Conservation (phyloP, 257 asterid genomes). For the Lantana camara region DNA sequence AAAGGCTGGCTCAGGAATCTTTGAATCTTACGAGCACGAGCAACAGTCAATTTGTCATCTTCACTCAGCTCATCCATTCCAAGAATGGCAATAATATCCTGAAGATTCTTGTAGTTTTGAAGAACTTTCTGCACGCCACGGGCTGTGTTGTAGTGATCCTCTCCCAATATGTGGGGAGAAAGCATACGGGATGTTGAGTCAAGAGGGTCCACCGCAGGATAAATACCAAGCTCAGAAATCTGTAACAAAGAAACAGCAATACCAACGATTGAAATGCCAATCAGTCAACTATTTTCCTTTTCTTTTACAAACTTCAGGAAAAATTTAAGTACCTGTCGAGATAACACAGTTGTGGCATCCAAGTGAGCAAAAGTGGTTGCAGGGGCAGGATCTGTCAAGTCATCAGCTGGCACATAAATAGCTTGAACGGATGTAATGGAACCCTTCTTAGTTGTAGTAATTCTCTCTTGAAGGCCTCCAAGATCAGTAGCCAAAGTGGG, state of each 20-base stretch:
- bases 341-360: constrained; percentile 98
- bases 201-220: constrained; percentile 98
- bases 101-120: constrained; percentile 97
- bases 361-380: constrained; percentile 99
- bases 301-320: constrained; percentile 12
- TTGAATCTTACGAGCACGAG: constrained; percentile 95
- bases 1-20: constrained; percentile 96
- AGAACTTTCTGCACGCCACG: constrained; percentile 99
- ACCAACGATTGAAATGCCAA: constrained; percentile 2
- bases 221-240: constrained; percentile 99
- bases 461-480: constrained; percentile 99
- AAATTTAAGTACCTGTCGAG: constrained; percentile 65
- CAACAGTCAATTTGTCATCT: constrained; percentile 97
- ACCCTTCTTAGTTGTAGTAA: constrained; percentile 94
- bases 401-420: constrained; percentile 99
- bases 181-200: constrained; percentile 99
- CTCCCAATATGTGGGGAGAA: constrained; percentile 96
- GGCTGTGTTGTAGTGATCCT: constrained; percentile 93
- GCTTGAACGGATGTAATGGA: constrained; percentile 99
- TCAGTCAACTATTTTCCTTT: neutral
- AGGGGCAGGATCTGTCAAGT: constrained; percentile 99
- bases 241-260: constrained; percentile 29
- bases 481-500: constrained; percentile 99
- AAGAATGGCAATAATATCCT: constrained; percentile 96
- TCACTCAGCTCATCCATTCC: constrained; percentile 99